Percentiles rank a stretch among this genome's conserved stretches.
phyloP scores from a whole-genome alignment of 352 stramenopile species.

The Aphanomyces cochlioides region DNA sequence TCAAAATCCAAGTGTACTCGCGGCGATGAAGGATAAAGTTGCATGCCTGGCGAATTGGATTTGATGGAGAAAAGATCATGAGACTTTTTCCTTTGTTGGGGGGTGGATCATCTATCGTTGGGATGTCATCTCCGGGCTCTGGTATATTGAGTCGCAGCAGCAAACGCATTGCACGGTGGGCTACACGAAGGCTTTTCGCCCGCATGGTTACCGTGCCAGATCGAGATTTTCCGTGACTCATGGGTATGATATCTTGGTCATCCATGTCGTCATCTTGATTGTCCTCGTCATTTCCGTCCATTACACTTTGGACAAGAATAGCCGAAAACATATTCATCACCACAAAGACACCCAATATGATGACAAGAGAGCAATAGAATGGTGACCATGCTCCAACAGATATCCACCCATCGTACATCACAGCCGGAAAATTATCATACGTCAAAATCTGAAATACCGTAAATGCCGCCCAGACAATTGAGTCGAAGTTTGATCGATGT shows the following conservation, averaged over 20 bases:
- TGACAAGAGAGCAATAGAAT: slow-evolving; percentile 80
- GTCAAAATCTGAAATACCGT: slow-evolving; percentile 93
- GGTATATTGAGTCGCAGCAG: neutral
- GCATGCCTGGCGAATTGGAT: slow-evolving; percentile 33
- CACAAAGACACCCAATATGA: slow-evolving; percentile 89
- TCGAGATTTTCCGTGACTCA: neutral
- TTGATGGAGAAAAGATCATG: slow-evolving; percentile 52
- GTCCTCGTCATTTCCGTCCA: slow-evolving; percentile 25
- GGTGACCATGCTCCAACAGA: slow-evolving; percentile 49
- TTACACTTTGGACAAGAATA: slow-evolving; percentile 90
- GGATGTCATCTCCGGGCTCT: slow-evolving; percentile 50
- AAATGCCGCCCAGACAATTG: slow-evolving; percentile 67
- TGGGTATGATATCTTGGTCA: neutral
- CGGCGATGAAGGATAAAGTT: neutral
- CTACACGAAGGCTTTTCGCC: neutral
- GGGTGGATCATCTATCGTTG: slow-evolving; percentile 69
- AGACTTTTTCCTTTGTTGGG: slow-evolving; percentile 55
- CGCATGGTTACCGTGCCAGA: neutral
- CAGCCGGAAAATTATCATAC: slow-evolving; percentile 87
- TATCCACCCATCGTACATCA: slow-evolving; percentile 88
- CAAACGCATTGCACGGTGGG: neutral
- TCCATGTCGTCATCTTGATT: slow-evolving; percentile 7
- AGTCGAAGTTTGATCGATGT: slow-evolving; percentile 86
- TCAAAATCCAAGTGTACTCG: slow-evolving; percentile 9
- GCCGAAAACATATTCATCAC: slow-evolving; percentile 94